Conservation (phyloP, 2,329 filamentous ascomycete genomes). For the Penicillium sp. region DNA sequence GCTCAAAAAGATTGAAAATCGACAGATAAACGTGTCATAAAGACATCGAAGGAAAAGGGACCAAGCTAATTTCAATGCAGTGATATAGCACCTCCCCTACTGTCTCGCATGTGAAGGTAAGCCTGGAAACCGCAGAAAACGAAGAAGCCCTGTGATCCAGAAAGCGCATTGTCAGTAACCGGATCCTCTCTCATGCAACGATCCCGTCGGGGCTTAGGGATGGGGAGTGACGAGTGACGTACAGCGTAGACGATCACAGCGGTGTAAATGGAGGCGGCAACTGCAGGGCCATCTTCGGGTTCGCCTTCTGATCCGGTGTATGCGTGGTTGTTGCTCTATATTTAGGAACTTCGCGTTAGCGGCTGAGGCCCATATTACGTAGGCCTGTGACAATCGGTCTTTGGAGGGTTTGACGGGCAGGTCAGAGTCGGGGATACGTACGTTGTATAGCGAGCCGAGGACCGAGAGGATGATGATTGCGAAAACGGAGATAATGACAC, state of each 20-base stretch:
- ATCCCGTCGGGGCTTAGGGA: not conserved
- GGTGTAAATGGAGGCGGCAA: slow-evolving; percentile 80
- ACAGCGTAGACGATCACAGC: slow-evolving; percentile 87
- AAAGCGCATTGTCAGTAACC: slow-evolving; percentile 13
- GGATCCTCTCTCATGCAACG: not conserved
- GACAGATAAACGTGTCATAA: slow-evolving; percentile 13
- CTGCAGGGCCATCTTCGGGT: slow-evolving; percentile 69
- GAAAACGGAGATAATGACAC: slow-evolving; percentile 66
- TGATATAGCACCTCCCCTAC: slow-evolving; percentile 77
- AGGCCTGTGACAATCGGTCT: slow-evolving; percentile 1
- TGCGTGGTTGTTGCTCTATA: slow-evolving; percentile 68
- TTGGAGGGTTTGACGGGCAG: not conserved
- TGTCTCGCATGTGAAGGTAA: slow-evolving; percentile 78
- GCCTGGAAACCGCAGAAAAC: slow-evolving; percentile 90
- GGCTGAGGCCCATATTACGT: not conserved
- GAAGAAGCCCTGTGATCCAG: slow-evolving; percentile 67
- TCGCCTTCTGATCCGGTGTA: slow-evolving; percentile 72
- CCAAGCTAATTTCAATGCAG: slow-evolving; percentile 50
- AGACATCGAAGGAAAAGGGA: slow-evolving; percentile 18
- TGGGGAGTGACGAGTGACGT: slow-evolving; percentile 51
- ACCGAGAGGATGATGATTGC: slow-evolving; percentile 64
- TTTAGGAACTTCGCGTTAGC: slow-evolving; percentile 8
- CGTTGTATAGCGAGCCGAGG: slow-evolving; percentile 71
- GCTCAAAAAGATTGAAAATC: slow-evolving; percentile 14
- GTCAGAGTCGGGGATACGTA: slow-evolving; percentile 34